Evolutionary conservation across 345 rosid species (phyloP), one percentile per base, ranked within the genome.

Genomic region (Eucalyptus shirleyi): DNA sequence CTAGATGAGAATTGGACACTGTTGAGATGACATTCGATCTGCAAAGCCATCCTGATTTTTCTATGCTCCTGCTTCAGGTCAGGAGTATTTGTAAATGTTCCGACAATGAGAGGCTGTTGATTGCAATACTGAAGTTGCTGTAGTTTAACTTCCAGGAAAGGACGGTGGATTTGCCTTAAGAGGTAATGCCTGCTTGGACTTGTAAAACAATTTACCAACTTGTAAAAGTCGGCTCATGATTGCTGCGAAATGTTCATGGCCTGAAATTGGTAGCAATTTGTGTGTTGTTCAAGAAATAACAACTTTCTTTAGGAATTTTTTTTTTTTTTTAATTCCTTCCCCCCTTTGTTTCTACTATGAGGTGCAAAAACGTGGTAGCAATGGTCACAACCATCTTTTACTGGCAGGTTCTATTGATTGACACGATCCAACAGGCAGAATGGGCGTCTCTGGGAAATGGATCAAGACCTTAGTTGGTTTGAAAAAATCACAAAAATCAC

Each of bases 381-480:
- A 77, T 77, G 85, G 85, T 77, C 85, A 77, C 85, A 11, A 77
- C 85, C 47, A 37, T 77, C 85, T 77, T 77, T 77, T 77, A 8
- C 85, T 77, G 47, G 85, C 47, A 40, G 47, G 85, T 37, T 77
- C 85, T 77, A 23, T 77, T 77, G 85, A 77, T 40, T 77, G 47
- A 40, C 47, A 40, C 47, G 9, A 77, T 77, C 85, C 30, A 40
- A 87, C 47, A 51, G 88, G 72, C 88, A 56, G 87, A 89, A 97
- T 97, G 99, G 99, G 99, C 88, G 95, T 95, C 89, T 95, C 98
- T 1, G 98, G 99, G 72, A 97, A 95, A 94, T 97, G 99, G 99
- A 92, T 97, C 86, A 96, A 92, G 91, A 93, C 97, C 88, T 91
- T 96, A 93, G 95, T 96, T 90, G 96, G 99, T 90, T 92, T 96